Base-by-base conservation (phyloP, 352 stramenopile genomes). In the Phytopythium chamaehyphon region DNA sequence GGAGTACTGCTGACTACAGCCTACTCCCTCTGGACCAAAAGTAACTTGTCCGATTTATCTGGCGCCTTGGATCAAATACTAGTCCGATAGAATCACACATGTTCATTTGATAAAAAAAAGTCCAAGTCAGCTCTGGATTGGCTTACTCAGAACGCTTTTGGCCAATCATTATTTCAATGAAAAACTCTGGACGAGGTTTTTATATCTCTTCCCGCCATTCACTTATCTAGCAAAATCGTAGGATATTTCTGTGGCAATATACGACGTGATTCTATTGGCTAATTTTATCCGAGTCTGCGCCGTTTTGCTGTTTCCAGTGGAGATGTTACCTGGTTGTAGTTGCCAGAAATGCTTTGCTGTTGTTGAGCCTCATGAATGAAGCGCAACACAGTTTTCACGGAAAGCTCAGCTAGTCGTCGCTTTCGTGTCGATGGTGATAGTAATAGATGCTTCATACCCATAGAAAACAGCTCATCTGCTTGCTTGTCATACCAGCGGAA, bases 141-240 rank as follows among this genome's bases (percentile, higher is more conserved):
- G n/a, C n/a, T n/a, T n/a, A n/a, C n/a, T n/a, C n/a, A n/a, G n/a
- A n/a, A n/a, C n/a, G n/a, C n/a, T n/a, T n/a, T n/a, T n/a, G n/a
- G n/a, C n/a, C n/a, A n/a, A n/a, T n/a, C n/a, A n/a, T n/a, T n/a
- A n/a, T n/a, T n/a, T n/a, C n/a, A n/a, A n/a, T n/a, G n/a, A n/a
- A n/a, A n/a, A n/a, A n/a, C n/a, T n/a, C n/a, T n/a, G n/a, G n/a
- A n/a, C n/a, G n/a, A n/a, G n/a, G n/a, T n/a, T n/a, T n/a, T n/a
- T n/a, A n/a, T n/a, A n/a, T n/a, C n/a, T n/a, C n/a, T n/a, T n/a
- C n/a, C n/a, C n/a, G n/a, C n/a, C 40, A 18, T 49, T 49, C 43
- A 38, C 43, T 39, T 36, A 39, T 38, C 23, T 49, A 26, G 23
- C 26, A 38, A 36, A 31, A 19, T 49, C 43, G 26, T 39, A 31